Evolutionary conservation across 2,329 filamentous ascomycete genomes (phyloP).

Genomic region (Aspergillus floridensis): DNA sequence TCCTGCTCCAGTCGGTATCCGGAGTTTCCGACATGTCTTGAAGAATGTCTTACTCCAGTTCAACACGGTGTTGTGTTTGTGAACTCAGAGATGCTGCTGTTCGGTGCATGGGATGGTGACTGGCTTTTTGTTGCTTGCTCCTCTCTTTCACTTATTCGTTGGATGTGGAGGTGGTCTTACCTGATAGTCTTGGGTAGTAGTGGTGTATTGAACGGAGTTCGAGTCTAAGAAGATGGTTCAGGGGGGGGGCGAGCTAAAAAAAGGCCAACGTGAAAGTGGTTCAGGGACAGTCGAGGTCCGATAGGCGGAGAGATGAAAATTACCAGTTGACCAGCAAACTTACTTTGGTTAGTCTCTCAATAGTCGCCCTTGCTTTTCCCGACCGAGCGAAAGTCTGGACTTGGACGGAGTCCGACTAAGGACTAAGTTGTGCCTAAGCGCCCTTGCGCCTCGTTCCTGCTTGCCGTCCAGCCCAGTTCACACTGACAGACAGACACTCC

Average conservation of each 20-base stretch:
- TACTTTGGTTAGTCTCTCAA: neutral
- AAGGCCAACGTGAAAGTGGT: neutral
- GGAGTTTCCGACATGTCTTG: neutral
- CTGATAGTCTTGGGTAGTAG: neutral
- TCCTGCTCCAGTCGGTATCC: neutral
- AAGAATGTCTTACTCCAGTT: neutral
- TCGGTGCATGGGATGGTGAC: neutral
- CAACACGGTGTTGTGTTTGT: too few relatives aligned
- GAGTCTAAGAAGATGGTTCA: neutral
- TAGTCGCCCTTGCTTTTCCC: slow-evolving; percentile 8
- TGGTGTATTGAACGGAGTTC: too few relatives aligned
- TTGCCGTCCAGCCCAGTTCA: neutral
- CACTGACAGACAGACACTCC: neutral
- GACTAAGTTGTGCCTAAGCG: slow-evolving; percentile 11
- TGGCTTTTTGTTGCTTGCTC: neutral
- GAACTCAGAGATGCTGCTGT: too few relatives aligned
- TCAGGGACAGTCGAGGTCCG: slow-evolving; percentile 12
- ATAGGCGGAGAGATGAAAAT: slow-evolving; percentile 15
- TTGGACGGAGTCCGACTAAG: too few relatives aligned
- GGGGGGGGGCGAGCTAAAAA: slow-evolving; percentile 5
- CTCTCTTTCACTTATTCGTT: neutral
- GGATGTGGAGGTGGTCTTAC: too few relatives aligned
- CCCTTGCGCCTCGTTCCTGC: slow-evolving; percentile 22
- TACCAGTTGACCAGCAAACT: slow-evolving; percentile 9
- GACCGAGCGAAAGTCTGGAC: neutral